Evolutionary conservation across 1,284 basidiomycete genomes (phyloP), one percentile per base, ranked within the genome.

Genomic region (Mycosarcoma maydis): DNA sequence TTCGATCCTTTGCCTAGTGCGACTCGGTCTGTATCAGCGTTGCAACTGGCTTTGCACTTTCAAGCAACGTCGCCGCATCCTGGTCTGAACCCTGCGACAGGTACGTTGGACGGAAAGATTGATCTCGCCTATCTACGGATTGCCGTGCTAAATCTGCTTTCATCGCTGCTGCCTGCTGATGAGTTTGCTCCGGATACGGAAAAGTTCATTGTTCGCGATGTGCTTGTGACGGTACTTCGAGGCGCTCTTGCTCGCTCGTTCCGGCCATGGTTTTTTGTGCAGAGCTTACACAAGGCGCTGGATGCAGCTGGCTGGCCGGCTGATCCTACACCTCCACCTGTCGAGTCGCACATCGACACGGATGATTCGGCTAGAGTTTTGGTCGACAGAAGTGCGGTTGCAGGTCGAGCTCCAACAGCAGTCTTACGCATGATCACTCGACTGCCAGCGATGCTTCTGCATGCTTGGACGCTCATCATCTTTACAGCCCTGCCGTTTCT

Each of bases 231-330:
- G 4, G 70, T 69, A 23, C 61, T 69, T 10, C 36, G 70, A 41
- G 64, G 59, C 13, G 55, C 51, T 20, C 49, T 72, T 3, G 60
- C 53, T 23, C 57, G 57, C 9, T 58, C 59, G 0, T 57, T 46
- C 17, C 56, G 70, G 9, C 70, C 70, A 2, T 72, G 70, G 65
- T 72, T 72, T 39, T 49, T 72, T 24, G 61, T 65, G 9, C 70
- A 69, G 58, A 72, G 65, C 38, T 27, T 69, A 0, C 48, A 72
- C 56, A 72, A 64, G 42, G 53, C 37, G 9, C 48, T 72, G 4
- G 70, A 72, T 20, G 45, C 52, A 11, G 32, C 39, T 6, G 52
- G 52, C 17, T 71, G 61, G 61, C 24, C 50, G 19, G 54, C 50
- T 42, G 13, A 58, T 30, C 55, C 54, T 13, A 16, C 24, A 13